Conservation (phyloP, 1,284 basidiomycete genomes). For the Tetrapyrgos nigripes region DNA sequence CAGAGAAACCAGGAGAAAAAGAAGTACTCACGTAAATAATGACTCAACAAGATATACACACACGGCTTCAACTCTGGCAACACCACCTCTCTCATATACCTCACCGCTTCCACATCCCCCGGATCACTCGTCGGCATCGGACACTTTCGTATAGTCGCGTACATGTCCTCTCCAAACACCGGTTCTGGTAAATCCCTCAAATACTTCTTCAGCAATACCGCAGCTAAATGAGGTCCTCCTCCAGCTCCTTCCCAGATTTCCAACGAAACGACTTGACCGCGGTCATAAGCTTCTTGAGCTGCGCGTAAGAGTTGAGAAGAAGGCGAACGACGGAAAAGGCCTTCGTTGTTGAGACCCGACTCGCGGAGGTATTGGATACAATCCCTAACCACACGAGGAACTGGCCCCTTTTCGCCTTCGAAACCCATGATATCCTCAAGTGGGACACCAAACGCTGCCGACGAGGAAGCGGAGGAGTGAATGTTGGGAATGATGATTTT, state of each 20-base stretch:
- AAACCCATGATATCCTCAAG: conserved; percentile 84
- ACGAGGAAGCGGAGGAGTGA: conserved; percentile 44
- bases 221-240: conserved; percentile 71
- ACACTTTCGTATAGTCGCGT: conserved; percentile 70
- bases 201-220: conserved; percentile 87
- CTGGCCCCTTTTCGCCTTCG: conserved; percentile 78
- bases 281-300: conserved; percentile 82
- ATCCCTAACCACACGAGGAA: conserved; percentile 82
- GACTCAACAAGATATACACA: conserved; percentile 75
- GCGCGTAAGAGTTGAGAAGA: conserved; percentile 72
- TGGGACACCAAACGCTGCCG: conserved; percentile 78
- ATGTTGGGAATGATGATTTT: conserved; percentile 65
- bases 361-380: conserved; percentile 75
- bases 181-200: conserved; percentile 80
- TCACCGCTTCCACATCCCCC: conserved; percentile 60
- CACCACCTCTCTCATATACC: conserved; percentile 70
- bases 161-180: conserved; percentile 72
- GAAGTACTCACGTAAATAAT: conserved; percentile 68
- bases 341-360: conserved; percentile 73
- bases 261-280: conserved; percentile 83
- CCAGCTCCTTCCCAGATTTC: conserved; percentile 52
- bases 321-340: conserved; percentile 82
- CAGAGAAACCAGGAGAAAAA: background rate
- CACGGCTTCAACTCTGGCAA: conserved; percentile 74
- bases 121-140: conserved; percentile 62